Evolutionary conservation across 106 monocot species (phyloP).

Genomic region (Narthecium ossifragum): DNA sequence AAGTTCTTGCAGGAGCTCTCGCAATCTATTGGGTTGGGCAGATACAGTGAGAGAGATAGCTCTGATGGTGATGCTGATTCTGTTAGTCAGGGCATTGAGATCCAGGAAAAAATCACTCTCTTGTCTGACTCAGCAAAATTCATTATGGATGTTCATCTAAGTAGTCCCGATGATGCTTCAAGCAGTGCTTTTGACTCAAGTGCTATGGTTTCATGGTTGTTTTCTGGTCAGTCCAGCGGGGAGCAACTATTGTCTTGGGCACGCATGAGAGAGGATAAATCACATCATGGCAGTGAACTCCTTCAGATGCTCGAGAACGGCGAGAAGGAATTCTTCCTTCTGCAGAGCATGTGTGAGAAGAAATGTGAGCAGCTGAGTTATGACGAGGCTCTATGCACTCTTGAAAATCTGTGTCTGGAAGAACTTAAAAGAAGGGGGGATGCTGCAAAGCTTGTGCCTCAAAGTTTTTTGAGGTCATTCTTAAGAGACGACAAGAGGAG

Average conservation of each 20-base stretch:
- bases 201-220: conserved; percentile 69
- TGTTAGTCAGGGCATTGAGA: conserved; percentile 20
- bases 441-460: conserved; percentile 14
- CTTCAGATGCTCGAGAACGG: conserved; percentile 68
- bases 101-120: conserved; percentile 32
- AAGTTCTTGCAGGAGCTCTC: conserved; percentile 84
- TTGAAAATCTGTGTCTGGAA: conserved; percentile 55
- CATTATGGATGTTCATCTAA: conserved; percentile 26
- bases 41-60: conserved; percentile 40
- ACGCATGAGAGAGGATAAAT: conserved; percentile 45
- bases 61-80: conserved; percentile 27
- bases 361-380: conserved; percentile 64
- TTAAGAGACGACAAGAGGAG: conserved; percentile 68
- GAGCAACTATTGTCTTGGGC: conserved; percentile 58
- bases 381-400: conserved; percentile 43
- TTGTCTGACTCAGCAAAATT: conserved; percentile 36
- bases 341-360: conserved; percentile 63
- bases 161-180: conserved; percentile 15
- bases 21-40: conserved; percentile 65
- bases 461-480: conserved; percentile 49
- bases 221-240: conserved; percentile 40
- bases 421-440: conserved; percentile 58
- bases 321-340: conserved; percentile 55
- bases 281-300: conserved; percentile 38
- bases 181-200: conserved; percentile 20